A percentile compares a stretch with the other conserved stretches of the same genome.
Conservation (phyloP, 1,284 basidiomycete genomes). For the Tilletiopsis washingtonensis region DNA sequence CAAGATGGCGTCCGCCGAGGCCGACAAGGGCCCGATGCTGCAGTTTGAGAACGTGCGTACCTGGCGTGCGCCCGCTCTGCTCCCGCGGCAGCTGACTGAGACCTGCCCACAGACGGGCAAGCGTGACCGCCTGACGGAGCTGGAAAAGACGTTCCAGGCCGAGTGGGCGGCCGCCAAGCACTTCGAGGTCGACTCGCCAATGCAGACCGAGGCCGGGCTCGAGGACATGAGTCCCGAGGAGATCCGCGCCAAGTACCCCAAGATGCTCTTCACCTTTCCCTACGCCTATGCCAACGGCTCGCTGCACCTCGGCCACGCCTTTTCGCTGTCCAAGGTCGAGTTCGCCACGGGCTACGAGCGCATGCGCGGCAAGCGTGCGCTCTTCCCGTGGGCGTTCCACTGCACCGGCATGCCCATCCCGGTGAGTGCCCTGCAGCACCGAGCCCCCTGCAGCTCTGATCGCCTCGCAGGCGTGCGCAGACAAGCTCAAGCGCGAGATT, state of each 20-base stretch:
- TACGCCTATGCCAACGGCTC: constrained; percentile 90
- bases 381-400: constrained; percentile 92
- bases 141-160: constrained; percentile 77
- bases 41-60: no score
- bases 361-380: constrained; percentile 84
- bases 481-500: constrained; percentile 96
- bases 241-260: constrained; percentile 64
- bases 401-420: constrained; percentile 98
- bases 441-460: constrained; percentile 1
- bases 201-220: constrained; percentile 38
- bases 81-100: no score
- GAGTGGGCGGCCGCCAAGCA: constrained; percentile 58
- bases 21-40: no score
- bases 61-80: no score
- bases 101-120: constrained; percentile 61
- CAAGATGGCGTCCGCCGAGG: no score
- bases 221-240: constrained; percentile 34
- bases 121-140: constrained; percentile 71
- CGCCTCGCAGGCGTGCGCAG: constrained; percentile 62
- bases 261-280: constrained; percentile 95
- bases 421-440: constrained; percentile 53
- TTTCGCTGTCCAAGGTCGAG: constrained; percentile 97
- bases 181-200: constrained; percentile 79
- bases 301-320: constrained; percentile 88
- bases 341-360: constrained; percentile 92